Evolutionary conservation across 371 early-diverging fungal species (phyloP), one percentile per base, ranked within the genome.

Genomic region (Mucor circinelloides): DNA sequence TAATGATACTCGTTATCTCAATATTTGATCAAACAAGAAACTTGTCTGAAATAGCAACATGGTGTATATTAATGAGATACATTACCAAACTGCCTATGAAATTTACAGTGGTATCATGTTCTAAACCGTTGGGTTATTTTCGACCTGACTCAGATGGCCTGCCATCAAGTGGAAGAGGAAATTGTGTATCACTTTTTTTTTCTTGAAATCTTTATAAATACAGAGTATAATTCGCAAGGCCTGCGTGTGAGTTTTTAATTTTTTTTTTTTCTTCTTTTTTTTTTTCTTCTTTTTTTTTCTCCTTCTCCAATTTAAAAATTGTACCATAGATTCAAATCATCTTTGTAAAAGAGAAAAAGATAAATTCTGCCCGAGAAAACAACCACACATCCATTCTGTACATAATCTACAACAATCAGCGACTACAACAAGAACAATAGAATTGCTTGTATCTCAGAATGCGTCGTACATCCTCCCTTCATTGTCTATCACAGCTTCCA

Each of bases 401-500:
- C 7, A 44, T 36, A 36, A 36, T 9, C 34, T 3, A 34, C 34
- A 1, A 17, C 17, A 44, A 44, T n/a, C 17, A 17, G 17, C 15
- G 15, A 42, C 15, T 2, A 0, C 1, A n/a, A 19, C 19, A 44
- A 44, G 19, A 44, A 19, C 44, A 44, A 19, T 44, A 44, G 44
- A 44, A 44, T 44, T 19, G 44, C 44, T 44, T 44, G 44, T 44
- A 44, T 44, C 19, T 56, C 40, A 19, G 23, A 31, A 66, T 66
- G 66, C 48, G 50, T 52, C 50, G 30, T 21, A 31, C 60, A n/a
- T 13, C 19, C 17, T 59, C 66, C 7, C 34, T 50, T 38, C 42
- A 44, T 21, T 68, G 69, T 52, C 40, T 63, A 23, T 30, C 50
- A 13, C 69, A 68, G 52, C 42, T 60, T 34, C 23, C 54, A 31